phyloP scores from a whole-genome alignment of 1,284 basidiomycete genomes.

The Cronartium ribicola region DNA sequence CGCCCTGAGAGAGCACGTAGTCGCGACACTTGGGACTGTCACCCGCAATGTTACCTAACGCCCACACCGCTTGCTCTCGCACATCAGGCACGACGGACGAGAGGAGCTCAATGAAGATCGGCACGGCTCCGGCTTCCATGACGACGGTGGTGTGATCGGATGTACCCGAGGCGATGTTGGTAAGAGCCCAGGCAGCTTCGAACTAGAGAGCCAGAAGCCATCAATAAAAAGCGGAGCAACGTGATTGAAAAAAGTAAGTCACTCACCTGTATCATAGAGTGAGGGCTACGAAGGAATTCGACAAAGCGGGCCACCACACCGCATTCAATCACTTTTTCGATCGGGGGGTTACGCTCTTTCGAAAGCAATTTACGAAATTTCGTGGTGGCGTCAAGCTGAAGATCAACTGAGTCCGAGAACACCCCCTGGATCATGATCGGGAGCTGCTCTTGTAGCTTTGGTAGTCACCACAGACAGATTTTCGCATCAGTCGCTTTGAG shows the following conservation, averaged over 20 bases:
- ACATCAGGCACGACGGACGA: conserved; percentile 72
- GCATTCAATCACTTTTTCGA: conserved; percentile 96
- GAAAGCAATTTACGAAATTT: conserved; percentile 94
- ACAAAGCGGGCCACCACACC: conserved; percentile 97
- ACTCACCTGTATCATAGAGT: conserved; percentile 64
- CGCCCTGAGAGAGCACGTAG: conserved; percentile 62
- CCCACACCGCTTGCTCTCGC: conserved; percentile 95
- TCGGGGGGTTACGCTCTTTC: conserved; percentile 99
- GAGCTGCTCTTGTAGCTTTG: conserved; percentile 71
- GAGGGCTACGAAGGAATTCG: conserved; percentile 79
- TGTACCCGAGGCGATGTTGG: conserved; percentile 98
- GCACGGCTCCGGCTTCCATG: conserved; percentile 87
- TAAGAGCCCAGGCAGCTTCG: conserved; percentile 98
- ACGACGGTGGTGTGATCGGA: conserved; percentile 98
- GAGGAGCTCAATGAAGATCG: conserved; percentile 92
- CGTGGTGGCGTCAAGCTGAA: conserved; percentile 85
- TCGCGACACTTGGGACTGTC: conserved; percentile 91
- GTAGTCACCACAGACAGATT: not conserved
- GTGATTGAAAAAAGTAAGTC: not conserved
- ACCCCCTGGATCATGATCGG: conserved; percentile 80
- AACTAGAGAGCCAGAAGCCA: conserved; percentile 61
- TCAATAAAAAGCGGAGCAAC: not conserved
- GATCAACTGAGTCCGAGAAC: conserved; percentile 84
- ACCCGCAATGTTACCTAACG: conserved; percentile 90
- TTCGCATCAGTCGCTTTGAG: not conserved